phyloP scores from a whole-genome alignment of 2,329 filamentous ascomycete genomes.

The Sarocladiaceae sp. region DNA sequence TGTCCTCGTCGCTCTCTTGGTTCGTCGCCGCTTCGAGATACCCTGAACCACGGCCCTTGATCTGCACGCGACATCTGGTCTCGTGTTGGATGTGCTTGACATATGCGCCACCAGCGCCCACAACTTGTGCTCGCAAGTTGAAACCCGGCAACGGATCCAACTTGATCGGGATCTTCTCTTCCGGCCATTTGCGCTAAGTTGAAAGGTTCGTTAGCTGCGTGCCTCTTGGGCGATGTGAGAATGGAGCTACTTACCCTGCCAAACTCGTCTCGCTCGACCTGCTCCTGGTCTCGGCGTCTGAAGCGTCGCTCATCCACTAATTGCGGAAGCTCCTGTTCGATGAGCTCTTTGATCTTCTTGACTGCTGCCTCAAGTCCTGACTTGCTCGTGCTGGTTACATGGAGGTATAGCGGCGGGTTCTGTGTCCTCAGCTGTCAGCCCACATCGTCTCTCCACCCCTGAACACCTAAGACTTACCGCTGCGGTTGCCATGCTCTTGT shows the following conservation, averaged over 20 bases:
- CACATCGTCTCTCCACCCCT: background rate
- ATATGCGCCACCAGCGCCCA: slow-evolving; percentile 88
- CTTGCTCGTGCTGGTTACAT: slow-evolving; percentile 89
- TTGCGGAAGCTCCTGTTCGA: slow-evolving; percentile 92
- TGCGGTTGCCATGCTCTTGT: slow-evolving; percentile 94
- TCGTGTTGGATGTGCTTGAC: slow-evolving; percentile 98
- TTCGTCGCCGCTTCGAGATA: slow-evolving; percentile 89
- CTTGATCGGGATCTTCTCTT: slow-evolving; percentile 86
- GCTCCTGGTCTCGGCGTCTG: slow-evolving; percentile 72
- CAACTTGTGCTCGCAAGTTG: slow-evolving; percentile 92
- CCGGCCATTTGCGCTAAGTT: slow-evolving; percentile 93
- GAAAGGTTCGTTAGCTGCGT: slow-evolving; percentile 11
- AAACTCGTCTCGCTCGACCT: slow-evolving; percentile 82
- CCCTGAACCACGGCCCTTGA: slow-evolving; percentile 92
- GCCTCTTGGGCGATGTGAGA: slow-evolving; percentile 10
- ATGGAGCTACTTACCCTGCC: slow-evolving; percentile 67
- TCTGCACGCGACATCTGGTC: slow-evolving; percentile 92
- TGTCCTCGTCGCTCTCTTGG: slow-evolving; percentile 85
- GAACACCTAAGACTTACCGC: slow-evolving; percentile 56
- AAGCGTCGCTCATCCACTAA: slow-evolving; percentile 92
- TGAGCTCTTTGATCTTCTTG: slow-evolving; percentile 83
- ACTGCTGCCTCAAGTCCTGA: slow-evolving; percentile 87
- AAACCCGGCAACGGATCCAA: slow-evolving; percentile 91
- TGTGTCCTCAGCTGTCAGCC: slow-evolving; percentile 29
- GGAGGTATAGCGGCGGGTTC: slow-evolving; percentile 91